A percentile compares a stretch with the other conserved stretches of the same genome.
These are phyloP conservation scores for Epichloe aotearoae DNA, from an alignment of 2,329 filamentous ascomycete genomes.

Conservation along the genomic window DNA sequence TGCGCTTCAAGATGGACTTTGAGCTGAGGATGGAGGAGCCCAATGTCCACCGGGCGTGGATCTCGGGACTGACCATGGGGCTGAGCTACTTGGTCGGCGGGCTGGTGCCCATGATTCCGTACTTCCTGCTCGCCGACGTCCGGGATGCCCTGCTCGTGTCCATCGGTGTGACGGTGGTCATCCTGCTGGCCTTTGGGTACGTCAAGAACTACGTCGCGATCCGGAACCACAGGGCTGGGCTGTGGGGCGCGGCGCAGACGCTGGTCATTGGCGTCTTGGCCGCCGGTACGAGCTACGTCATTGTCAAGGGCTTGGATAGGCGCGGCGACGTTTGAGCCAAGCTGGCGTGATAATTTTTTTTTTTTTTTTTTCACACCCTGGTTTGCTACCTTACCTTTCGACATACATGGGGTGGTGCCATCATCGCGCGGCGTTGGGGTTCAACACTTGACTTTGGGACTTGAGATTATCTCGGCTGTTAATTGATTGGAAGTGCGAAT, in stretches of 20 bases:
- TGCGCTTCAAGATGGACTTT: constrained; percentile 48
- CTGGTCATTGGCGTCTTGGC: constrained; percentile 50
- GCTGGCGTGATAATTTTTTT: background rate
- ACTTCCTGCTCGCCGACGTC: constrained; percentile 42
- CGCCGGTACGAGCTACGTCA: constrained; percentile 50
- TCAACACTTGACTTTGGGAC: background rate
- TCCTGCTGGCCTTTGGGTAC: constrained; percentile 52
- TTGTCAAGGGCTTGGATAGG: constrained; percentile 43
- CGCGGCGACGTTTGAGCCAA: background rate
- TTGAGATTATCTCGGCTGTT: too few relatives aligned
- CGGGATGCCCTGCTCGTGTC: constrained; percentile 43
- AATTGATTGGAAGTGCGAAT: accelerated
- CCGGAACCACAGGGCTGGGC: constrained; percentile 36
- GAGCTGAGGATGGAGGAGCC: constrained; percentile 35
- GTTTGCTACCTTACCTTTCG: background rate
- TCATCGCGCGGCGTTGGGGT: background rate
- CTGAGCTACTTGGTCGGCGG: constrained; percentile 58
- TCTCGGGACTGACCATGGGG: constrained; percentile 53
- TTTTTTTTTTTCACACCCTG: too few relatives aligned
- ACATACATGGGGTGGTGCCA: too few relatives aligned
- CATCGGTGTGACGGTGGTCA: constrained; percentile 44
- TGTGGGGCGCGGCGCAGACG: constrained; percentile 49
- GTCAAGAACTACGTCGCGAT: constrained; percentile 45
- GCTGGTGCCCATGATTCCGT: constrained; percentile 56
- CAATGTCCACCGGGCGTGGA: constrained; percentile 29